Evolutionary conservation across 106 monocot genomes (phyloP).

Genomic region (Acorus gramineus): DNA sequence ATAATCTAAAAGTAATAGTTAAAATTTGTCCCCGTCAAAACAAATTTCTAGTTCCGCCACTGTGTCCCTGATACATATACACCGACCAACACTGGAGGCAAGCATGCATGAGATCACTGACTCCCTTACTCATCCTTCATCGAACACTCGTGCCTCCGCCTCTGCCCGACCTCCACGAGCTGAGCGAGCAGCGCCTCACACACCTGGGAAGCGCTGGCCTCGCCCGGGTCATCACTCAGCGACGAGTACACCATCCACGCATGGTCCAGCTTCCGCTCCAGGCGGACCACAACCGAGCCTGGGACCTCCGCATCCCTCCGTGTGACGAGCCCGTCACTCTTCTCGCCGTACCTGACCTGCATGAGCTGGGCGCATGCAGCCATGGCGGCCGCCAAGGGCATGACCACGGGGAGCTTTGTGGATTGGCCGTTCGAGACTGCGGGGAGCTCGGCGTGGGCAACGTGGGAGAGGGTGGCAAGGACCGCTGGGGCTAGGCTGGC

Average conservation of each 20-base stretch:
- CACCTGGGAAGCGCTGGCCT: slow-evolving; percentile 65
- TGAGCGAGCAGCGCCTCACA: slow-evolving; percentile 78
- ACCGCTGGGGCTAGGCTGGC: slow-evolving; percentile 41
- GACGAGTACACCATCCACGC: slow-evolving; percentile 88
- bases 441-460: slow-evolving; percentile 70
- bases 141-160: slow-evolving; percentile 45
- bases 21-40: no score
- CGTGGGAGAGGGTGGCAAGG: slow-evolving; percentile 55
- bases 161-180: slow-evolving; percentile 68
- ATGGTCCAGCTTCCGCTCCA: slow-evolving; percentile 58
- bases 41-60: no score
- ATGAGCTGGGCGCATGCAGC: slow-evolving; percentile 59
- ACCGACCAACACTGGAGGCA: no score
- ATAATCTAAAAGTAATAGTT: no score
- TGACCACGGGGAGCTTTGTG: slow-evolving; percentile 58
- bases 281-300: slow-evolving; percentile 59
- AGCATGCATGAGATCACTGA: background rate
- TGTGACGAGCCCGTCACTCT: slow-evolving; percentile 76
- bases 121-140: slow-evolving; percentile 48
- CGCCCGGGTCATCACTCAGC: slow-evolving; percentile 33
- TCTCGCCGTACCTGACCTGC: slow-evolving; percentile 63
- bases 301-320: slow-evolving; percentile 74
- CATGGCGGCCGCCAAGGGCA: slow-evolving; percentile 69
- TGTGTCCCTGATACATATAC: no score
- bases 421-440: slow-evolving; percentile 20